A percentile compares a stretch with the other conserved stretches of the same genome.
Evolutionary conservation across 305 asterid genomes (phyloP).

Genomic region (Solanum chacoense): DNA sequence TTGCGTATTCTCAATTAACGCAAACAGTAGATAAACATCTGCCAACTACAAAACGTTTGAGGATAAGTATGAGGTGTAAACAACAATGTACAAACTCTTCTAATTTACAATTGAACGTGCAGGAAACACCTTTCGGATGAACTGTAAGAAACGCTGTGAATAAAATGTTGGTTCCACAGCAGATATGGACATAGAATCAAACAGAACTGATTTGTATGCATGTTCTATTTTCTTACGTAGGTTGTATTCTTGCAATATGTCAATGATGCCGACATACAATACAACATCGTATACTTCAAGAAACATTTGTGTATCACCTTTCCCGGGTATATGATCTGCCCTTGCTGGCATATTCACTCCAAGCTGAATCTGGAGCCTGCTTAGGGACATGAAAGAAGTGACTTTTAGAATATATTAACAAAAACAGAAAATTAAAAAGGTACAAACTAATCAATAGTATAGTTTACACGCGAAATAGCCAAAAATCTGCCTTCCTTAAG

Average conservation of each 20-base stretch:
- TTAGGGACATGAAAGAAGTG: constrained; percentile 8
- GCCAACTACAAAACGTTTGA: background rate
- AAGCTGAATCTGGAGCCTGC: constrained; percentile 68
- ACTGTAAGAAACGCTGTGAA: constrained; percentile 79
- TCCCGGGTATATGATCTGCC: constrained; percentile 64
- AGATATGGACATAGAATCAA: constrained; percentile 71
- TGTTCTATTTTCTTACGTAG: constrained; percentile 89
- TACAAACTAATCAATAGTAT: background rate
- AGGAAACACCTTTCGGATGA: constrained; percentile 33
- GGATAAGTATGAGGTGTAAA: background rate
- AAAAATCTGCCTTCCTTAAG: background rate
- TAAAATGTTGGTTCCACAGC: constrained; percentile 92
- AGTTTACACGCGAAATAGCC: background rate
- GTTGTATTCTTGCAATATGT: constrained; percentile 83
- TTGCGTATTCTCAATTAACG: background rate
- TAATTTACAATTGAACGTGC: background rate
- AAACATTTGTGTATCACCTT: constrained; percentile 54
- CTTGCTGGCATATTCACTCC: constrained; percentile 99
- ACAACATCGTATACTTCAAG: constrained; percentile 57
- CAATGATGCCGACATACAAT: constrained; percentile 87
- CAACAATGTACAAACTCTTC: background rate
- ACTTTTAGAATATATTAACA: background rate
- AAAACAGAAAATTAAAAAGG: background rate
- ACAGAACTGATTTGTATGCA: constrained; percentile 85
- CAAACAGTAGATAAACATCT: background rate